phyloP scores from a whole-genome alignment of 768 basidiomycete species.

The Saitozyma sp. region DNA sequence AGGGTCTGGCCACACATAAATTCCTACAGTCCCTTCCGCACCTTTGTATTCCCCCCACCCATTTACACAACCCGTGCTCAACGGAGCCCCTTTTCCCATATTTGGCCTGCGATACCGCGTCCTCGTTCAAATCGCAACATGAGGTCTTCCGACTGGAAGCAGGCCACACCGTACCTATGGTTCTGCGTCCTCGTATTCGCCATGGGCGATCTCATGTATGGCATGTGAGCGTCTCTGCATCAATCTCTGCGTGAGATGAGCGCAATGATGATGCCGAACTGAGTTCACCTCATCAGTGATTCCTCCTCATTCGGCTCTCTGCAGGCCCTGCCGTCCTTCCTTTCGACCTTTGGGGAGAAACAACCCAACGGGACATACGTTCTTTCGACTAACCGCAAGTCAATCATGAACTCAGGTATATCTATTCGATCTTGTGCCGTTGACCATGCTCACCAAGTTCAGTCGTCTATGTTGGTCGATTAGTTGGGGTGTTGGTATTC shows the following conservation, averaged over 20 bases:
- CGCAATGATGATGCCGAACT: too few species aligned
- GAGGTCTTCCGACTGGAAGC: slow-evolving; percentile 13
- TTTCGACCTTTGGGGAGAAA: slow-evolving; percentile 18
- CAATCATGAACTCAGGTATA: slow-evolving; percentile 29
- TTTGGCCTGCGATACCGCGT: too few species aligned
- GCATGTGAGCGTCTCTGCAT: slow-evolving; percentile 4
- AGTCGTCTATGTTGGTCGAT: slow-evolving; percentile 19
- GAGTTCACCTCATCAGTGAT: slow-evolving; percentile 19
- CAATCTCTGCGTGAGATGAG: too few species aligned
- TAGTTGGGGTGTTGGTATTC: slow-evolving; percentile 15
- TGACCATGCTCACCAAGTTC: neutral
- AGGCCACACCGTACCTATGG: slow-evolving; percentile 18
- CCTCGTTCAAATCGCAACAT: neutral
- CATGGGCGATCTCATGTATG: slow-evolving; percentile 24
- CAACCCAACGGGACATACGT: slow-evolving; percentile 2
- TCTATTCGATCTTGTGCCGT: too few species aligned
- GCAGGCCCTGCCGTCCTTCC: slow-evolving; percentile 24
- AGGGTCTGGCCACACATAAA: too few species aligned
- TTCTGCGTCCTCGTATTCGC: slow-evolving; percentile 23
- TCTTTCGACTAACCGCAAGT: slow-evolving; percentile 15
- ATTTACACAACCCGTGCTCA: too few species aligned
- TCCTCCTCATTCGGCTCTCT: slow-evolving; percentile 24
- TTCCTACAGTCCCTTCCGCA: too few species aligned
- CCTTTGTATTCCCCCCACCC: too few species aligned
- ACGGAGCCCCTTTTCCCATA: too few species aligned